phyloP scores from a whole-genome alignment of 176 grass and related monocot genomes.

The Microstegium vimineum region DNA sequence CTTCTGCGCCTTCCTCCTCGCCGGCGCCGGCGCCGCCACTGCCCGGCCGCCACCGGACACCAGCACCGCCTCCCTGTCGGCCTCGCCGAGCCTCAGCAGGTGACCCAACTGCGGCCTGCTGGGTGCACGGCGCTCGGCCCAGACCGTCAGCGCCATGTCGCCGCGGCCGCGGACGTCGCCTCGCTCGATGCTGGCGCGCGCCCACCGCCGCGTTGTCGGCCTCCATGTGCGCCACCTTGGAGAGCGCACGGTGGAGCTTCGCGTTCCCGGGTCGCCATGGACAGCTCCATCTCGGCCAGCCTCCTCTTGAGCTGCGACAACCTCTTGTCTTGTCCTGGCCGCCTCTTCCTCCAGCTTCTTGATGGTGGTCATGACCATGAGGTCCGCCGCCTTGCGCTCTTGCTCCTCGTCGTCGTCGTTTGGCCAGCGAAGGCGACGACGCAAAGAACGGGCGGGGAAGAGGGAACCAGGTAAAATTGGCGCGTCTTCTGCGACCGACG shows the following conservation, averaged over 20 bases:
- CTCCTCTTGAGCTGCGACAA: conserved; percentile 62
- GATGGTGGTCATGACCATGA: conserved; percentile 42
- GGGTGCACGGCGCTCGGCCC: conserved; percentile 13
- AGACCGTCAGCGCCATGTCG: conserved; percentile 19
- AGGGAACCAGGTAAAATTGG: conserved; percentile 49
- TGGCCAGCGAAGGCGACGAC: conserved; percentile 41
- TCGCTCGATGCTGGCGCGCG: conserved; percentile 23
- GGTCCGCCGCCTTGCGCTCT: conserved; percentile 14
- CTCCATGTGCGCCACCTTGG: conserved; percentile 66
- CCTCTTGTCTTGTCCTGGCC: conserved; percentile 56
- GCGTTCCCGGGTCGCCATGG: conserved; percentile 60
- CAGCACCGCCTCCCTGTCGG: conserved; percentile 22
- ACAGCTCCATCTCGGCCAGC: conserved; percentile 54
- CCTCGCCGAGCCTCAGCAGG: conserved; percentile 48
- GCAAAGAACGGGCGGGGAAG: conserved; percentile 49
- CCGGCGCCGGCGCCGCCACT: neutral
- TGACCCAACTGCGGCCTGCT: conserved; percentile 29
- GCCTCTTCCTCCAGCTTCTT: conserved; percentile 67
- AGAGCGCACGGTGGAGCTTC: conserved; percentile 60
- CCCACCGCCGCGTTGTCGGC: conserved; percentile 46
- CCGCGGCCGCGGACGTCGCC: neutral
- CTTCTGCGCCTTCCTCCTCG: conserved; percentile 51
- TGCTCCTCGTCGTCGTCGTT: neutral
- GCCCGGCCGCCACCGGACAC: neutral
- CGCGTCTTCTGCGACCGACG: neutral